Conservation (phyloP, 2,329 filamentous ascomycete species). For the Ceratocystis cubensis region DNA sequence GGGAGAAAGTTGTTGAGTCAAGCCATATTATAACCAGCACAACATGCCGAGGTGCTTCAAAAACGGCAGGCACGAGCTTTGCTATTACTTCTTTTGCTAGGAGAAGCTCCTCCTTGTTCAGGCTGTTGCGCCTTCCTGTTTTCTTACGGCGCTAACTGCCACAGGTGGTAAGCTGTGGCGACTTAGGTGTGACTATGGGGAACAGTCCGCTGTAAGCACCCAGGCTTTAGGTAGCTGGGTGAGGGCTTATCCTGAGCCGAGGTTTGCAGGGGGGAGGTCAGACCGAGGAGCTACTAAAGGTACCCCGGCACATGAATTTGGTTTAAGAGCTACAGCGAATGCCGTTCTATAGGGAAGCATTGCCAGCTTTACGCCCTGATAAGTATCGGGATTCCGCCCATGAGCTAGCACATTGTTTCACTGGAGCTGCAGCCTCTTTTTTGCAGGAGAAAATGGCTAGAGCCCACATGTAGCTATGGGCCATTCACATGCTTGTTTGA, state of each 20-base stretch:
- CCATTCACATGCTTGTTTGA: neutral
- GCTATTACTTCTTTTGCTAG: neutral
- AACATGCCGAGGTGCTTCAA: constrained; percentile 8
- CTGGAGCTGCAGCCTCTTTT: neutral
- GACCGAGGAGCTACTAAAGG: constrained; percentile 9
- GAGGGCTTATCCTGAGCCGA: constrained; percentile 10
- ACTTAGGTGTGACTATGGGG: neutral
- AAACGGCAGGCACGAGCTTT: constrained; percentile 4
- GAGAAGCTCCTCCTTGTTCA: constrained; percentile 4
- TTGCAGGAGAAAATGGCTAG: neutral
- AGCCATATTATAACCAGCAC: neutral
- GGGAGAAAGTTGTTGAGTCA: neutral
- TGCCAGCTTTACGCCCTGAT: too few species aligned
- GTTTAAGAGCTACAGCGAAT: constrained; percentile 7
- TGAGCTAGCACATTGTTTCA: neutral
- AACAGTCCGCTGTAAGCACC: neutral
- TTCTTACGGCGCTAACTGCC: neutral
- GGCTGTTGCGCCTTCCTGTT: neutral
- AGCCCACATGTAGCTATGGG: neutral
- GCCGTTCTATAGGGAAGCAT: too few species aligned
- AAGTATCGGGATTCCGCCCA: too few species aligned
- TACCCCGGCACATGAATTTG: constrained; percentile 1
- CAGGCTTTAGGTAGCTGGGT: neutral
- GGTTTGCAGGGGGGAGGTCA: constrained; percentile 2
- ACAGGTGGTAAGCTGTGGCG: neutral